These are phyloP conservation scores for Aureobasidium sp. DNA, from an alignment of 2,329 filamentous ascomycete species.

Conservation along the genomic window DNA sequence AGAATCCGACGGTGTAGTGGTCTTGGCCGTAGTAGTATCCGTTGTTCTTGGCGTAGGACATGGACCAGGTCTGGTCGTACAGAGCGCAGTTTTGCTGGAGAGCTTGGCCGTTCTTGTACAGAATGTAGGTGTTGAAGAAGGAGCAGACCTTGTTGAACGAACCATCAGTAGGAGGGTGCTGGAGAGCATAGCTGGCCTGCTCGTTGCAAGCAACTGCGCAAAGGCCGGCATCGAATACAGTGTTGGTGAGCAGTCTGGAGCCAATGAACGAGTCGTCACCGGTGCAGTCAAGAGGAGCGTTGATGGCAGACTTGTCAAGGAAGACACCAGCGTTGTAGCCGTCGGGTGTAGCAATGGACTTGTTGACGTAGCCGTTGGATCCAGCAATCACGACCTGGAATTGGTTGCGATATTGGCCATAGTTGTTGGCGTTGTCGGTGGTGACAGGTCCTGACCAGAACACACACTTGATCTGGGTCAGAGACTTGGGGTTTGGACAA, in stretches of 20 bases:
- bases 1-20: slow-evolving; percentile 17
- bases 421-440: slow-evolving; percentile 27
- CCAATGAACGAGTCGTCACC: slow-evolving; percentile 21
- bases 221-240: slow-evolving; percentile 22
- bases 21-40: slow-evolving; percentile 16
- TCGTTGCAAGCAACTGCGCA: slow-evolving; percentile 24
- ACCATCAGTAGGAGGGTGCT: slow-evolving; percentile 14
- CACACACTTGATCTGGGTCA: slow-evolving; percentile 28
- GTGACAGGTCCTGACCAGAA: slow-evolving; percentile 29
- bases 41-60: slow-evolving; percentile 20
- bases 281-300: slow-evolving; percentile 24
- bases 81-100: slow-evolving; percentile 34
- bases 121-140: slow-evolving; percentile 35
- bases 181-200: slow-evolving; percentile 6
- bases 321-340: slow-evolving; percentile 26
- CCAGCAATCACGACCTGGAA: slow-evolving; percentile 39
- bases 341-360: slow-evolving; percentile 22
- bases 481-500: slow-evolving; percentile 25
- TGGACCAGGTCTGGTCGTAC: slow-evolving; percentile 25
- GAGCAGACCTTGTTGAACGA: slow-evolving; percentile 16
- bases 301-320: slow-evolving; percentile 25
- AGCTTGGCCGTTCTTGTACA: slow-evolving; percentile 32
- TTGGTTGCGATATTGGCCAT: slow-evolving; percentile 27
- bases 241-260: slow-evolving; percentile 11
- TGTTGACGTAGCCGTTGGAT: slow-evolving; percentile 33